phyloP scores from a whole-genome alignment of 176 grass and related monocot genomes.

The Musa acuminata region DNA sequence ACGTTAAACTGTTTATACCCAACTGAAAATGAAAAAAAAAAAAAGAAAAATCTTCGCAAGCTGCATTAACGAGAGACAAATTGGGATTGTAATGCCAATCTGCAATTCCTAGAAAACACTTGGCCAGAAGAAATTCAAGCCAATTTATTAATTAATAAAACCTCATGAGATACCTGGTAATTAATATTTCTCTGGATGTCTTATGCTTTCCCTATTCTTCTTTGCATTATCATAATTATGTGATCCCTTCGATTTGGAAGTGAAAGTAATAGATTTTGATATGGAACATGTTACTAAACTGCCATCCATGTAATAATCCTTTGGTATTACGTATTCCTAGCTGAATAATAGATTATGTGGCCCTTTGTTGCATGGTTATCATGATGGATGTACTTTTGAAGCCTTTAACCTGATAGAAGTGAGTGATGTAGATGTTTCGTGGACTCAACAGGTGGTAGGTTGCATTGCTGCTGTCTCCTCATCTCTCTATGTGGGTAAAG shows the following conservation, averaged over 20 bases:
- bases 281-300: background rate
- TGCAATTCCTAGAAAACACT: no score
- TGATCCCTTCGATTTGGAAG: background rate
- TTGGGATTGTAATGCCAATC: no score
- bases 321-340: background rate
- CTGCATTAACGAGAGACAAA: no score
- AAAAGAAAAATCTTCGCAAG: no score
- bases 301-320: background rate
- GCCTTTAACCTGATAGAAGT: background rate
- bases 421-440: slow-evolving; percentile 2
- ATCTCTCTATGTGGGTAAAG: slow-evolving; percentile 88
- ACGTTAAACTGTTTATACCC: background rate
- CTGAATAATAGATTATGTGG: background rate
- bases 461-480: slow-evolving; percentile 85
- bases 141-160: no score
- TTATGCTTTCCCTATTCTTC: background rate
- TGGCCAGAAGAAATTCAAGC: no score
- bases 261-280: background rate
- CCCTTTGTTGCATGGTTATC: background rate
- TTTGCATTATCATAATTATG: background rate
- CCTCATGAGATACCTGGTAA: background rate
- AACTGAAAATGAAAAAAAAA: background rate
- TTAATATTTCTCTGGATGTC: background rate
- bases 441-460: slow-evolving; percentile 57
- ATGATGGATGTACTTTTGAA: background rate